Percentiles rank a stretch among this genome's conserved stretches.
phyloP scores from a whole-genome alignment of 1,139 yeast species.

The Eremothecium cymbalariae region DNA sequence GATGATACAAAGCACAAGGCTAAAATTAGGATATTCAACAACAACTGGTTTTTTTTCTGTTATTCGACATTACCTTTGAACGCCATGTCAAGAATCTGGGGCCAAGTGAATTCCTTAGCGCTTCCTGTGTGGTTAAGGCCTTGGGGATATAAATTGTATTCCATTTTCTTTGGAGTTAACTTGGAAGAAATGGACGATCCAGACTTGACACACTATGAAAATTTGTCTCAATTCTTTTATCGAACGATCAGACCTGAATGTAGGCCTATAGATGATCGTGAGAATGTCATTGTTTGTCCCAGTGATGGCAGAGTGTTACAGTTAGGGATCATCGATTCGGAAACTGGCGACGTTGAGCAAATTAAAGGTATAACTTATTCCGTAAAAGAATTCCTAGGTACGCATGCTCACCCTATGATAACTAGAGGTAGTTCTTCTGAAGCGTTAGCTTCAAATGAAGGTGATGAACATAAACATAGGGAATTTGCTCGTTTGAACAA shows the following conservation, averaged over 20 bases:
- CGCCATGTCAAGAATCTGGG: conserved; percentile 91
- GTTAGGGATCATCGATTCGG: conserved; percentile 62
- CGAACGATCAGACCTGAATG: conserved; percentile 71
- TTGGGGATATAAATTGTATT: conserved; percentile 73
- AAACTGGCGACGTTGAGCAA: conserved; percentile 84
- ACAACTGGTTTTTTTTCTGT: conserved; percentile 83
- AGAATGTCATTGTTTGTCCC: conserved; percentile 69
- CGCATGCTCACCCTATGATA: conserved; percentile 33
- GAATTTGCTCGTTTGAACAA: conserved; percentile 78
- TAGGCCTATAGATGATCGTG: conserved; percentile 60
- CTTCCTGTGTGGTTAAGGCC: conserved; percentile 84
- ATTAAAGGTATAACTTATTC: conserved; percentile 96
- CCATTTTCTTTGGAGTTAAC: conserved; percentile 78
- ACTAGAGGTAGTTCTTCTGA: conserved; percentile 25
- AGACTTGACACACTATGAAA: conserved; percentile 62
- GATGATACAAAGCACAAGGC: conserved; percentile 39
- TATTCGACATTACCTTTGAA: conserved; percentile 88
- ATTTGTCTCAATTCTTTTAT: conserved; percentile 87
- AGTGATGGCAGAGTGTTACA: conserved; percentile 89
- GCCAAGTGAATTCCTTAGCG: conserved; percentile 71
- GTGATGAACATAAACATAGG: conserved; percentile 47
- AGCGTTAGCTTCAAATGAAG: conserved; percentile 20
- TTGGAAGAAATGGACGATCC: conserved; percentile 83
- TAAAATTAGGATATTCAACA: conserved; percentile 30
- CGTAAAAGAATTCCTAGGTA: conserved; percentile 79